Evolutionary conservation across 805 yeast genomes (phyloP).

Genomic region (Candida xiaguanensis): DNA sequence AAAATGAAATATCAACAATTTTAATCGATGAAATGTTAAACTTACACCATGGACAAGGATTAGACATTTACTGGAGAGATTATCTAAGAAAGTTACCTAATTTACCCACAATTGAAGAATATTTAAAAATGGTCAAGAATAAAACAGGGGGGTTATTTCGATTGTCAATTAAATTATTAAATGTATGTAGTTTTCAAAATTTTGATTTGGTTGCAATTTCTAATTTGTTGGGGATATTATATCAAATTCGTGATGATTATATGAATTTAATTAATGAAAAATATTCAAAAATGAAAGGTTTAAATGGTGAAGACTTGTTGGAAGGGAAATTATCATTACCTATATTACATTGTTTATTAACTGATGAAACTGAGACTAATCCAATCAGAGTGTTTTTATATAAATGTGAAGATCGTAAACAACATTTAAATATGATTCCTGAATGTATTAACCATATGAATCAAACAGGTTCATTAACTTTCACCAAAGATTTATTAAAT

Average conservation of each 20-base stretch:
- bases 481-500: constrained; percentile 19
- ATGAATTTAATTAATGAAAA: constrained; percentile 57
- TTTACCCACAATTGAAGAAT: constrained; percentile 40
- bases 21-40: constrained; percentile 73
- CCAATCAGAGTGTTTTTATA: constrained; percentile 24
- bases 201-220: constrained; percentile 56
- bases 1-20: constrained; percentile 33
- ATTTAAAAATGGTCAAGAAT: constrained; percentile 76
- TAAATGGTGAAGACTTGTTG: constrained; percentile 74
- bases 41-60: constrained; percentile 85
- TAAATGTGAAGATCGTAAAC: constrained; percentile 13
- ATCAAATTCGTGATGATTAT: constrained; percentile 85
- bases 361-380: constrained; percentile 1
- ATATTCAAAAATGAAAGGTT: constrained; percentile 61
- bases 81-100: constrained; percentile 13
- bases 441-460: constrained; percentile 21
- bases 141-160: constrained; percentile 88
- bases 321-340: constrained; percentile 92
- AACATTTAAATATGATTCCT: constrained; percentile 15
- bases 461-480: constrained; percentile 21
- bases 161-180: constrained; percentile 65
- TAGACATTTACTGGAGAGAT: constrained; percentile 88
- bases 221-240: constrained; percentile 73
- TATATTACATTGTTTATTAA: constrained; percentile 51
- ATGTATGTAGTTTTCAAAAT: no score